phyloP scores from a whole-genome alignment of 2,329 filamentous ascomycete genomes.

The Ophiostoma novo-ulmi region DNA sequence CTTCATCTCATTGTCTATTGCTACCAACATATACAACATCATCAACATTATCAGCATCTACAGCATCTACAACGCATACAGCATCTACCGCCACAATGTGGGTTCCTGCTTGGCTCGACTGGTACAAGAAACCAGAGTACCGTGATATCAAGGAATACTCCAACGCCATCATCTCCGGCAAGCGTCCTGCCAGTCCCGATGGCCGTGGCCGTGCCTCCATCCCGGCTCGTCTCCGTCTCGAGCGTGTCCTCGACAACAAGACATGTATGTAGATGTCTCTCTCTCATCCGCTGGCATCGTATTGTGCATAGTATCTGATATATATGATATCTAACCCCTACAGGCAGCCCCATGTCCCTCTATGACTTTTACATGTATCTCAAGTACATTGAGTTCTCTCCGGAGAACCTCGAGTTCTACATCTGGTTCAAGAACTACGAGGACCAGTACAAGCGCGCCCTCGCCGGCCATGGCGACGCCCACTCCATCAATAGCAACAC shows the following conservation, averaged over 20 bases:
- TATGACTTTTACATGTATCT: constrained; percentile 50
- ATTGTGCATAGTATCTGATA: too few relatives aligned
- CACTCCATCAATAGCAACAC: constrained; percentile 30
- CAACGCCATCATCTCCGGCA: constrained; percentile 35
- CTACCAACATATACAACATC: background rate
- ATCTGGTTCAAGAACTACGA: constrained; percentile 47
- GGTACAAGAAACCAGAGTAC: constrained; percentile 49
- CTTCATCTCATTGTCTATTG: background rate
- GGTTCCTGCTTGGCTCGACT: constrained; percentile 38
- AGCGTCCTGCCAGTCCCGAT: constrained; percentile 37
- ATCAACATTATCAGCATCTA: background rate
- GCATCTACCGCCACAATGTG: constrained; percentile 28
- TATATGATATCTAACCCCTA: background rate
- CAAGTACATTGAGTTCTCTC: constrained; percentile 46
- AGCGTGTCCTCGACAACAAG: constrained; percentile 45
- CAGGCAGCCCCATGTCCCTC: constrained; percentile 45
- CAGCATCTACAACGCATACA: background rate
- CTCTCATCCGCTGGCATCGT: too few relatives aligned
- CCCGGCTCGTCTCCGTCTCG: constrained; percentile 39
- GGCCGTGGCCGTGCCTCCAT: constrained; percentile 36
- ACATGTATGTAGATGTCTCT: constrained; percentile 36
- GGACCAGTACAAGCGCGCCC: constrained; percentile 28
- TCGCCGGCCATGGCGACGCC: constrained; percentile 30
- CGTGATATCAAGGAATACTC: constrained; percentile 45
- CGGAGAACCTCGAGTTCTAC: constrained; percentile 48